Evolutionary conservation across 2,329 filamentous ascomycete species (phyloP), one percentile per base, ranked within the genome.

Genomic region (Colletotrichum lupini): DNA sequence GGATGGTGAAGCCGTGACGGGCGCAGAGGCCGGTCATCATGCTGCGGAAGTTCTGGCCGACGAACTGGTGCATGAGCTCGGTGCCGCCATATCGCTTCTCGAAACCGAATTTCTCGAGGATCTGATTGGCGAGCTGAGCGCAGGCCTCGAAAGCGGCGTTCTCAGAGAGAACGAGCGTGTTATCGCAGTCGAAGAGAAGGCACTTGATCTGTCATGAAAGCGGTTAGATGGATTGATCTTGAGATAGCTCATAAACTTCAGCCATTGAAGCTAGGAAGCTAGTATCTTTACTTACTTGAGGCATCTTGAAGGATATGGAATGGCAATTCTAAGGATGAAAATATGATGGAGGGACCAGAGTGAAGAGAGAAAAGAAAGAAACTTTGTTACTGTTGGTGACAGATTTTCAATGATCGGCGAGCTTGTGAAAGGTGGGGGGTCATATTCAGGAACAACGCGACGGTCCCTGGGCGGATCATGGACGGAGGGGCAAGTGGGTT

Each of bases 141-240:
- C 94, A 97, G 77, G 94, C 95, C 85, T 95, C 94, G 82, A 98
- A 97, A 80, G 95, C 95, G 77, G 97, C 89, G 79, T 93, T 92
- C 87, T 98, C 95, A 67, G 94, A 97, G 78, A 97, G 91, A 82
- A 97, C 95, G 82, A 98, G 94, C 76, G 95, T 98, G 89, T 98
- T 98, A 90, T 98, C 90, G 84, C 89, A 92, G 83, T 95, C 93
- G 82, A 94, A 93, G 78, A 95, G 89, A 80, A 95, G 86, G 76
- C 92, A 89, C 73, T 87, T 93, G 83, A 94, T 92, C 88, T 91
- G 75, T n/a, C 7, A 49, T 22, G 22, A 11, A 4, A 14, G 30
- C 6, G 35, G 28, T 73, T 1, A 73, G 71, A 6, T 5, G 28
- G 12, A 11, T 0, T 46, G 22, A 14, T 24, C 24, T 49, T 22